phyloP scores from a whole-genome alignment of 768 basidiomycete species.

The Pleurotus pulmonarius region DNA sequence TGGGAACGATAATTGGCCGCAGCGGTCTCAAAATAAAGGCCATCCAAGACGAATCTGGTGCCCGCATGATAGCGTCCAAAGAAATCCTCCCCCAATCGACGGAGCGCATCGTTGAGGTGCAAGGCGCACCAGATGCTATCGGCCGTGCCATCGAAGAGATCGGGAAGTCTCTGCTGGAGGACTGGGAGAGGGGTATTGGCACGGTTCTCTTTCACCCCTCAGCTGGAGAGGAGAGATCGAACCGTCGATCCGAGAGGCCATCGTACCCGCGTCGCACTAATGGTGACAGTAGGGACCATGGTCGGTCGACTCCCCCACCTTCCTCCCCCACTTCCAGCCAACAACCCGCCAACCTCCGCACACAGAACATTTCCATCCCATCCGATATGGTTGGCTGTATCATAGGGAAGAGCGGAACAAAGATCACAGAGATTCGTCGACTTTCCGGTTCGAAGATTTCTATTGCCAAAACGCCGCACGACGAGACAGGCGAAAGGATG shows the following conservation, averaged over 20 bases:
- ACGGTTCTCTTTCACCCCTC: conserved; percentile 97
- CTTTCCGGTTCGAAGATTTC: conserved; percentile 97
- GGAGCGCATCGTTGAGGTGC: conserved; percentile 97
- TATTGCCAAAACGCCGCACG: conserved; percentile 98
- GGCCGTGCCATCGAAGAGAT: conserved; percentile 94
- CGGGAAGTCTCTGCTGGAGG: conserved; percentile 90
- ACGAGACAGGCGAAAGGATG: conserved; percentile 99
- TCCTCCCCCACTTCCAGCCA: conserved; percentile 52
- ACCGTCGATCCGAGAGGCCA: conserved; percentile 50
- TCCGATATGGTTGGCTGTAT: conserved; percentile 98
- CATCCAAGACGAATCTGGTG: conserved; percentile 94
- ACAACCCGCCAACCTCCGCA: conserved; percentile 80
- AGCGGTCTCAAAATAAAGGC: conserved; percentile 97
- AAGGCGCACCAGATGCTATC: conserved; percentile 90
- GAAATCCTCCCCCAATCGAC: conserved; percentile 99
- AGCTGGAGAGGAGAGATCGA: conserved; percentile 66
- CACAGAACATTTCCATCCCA: conserved; percentile 99
- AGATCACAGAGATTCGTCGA: conserved; percentile 98
- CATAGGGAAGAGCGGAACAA: conserved; percentile 94
- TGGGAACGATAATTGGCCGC: conserved; percentile 98
- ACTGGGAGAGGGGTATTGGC: conserved; percentile 92
- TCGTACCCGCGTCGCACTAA: conserved; percentile 61
- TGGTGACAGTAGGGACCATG: conserved; percentile 47
- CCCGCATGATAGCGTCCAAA: conserved; percentile 97
- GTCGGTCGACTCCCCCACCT: conserved; percentile 46